phyloP scores from a whole-genome alignment of 2,329 filamentous ascomycete species.

The Phyllosticta citribraziliensis region DNA sequence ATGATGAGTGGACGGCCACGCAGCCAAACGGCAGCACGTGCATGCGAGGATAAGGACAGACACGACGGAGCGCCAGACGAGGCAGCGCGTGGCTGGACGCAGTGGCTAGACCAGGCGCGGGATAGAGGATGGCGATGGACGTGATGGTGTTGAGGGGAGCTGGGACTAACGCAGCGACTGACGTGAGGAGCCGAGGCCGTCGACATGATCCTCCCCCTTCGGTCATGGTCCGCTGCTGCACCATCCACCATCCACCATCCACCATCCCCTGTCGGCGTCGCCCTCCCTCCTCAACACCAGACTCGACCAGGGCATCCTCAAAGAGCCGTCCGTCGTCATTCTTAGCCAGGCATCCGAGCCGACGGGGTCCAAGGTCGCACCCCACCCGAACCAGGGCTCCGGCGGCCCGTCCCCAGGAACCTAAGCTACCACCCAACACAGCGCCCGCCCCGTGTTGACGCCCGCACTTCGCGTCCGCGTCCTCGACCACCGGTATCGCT shows the following conservation, averaged over 20 bases:
- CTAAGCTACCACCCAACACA: not conserved
- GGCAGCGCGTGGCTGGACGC: not conserved
- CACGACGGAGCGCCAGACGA: not conserved
- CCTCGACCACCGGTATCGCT: constrained; percentile 3
- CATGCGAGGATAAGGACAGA: not conserved
- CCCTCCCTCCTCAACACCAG: not conserved
- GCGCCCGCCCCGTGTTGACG: not conserved
- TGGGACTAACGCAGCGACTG: not conserved
- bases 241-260: not conserved
- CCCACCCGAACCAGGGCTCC: not conserved
- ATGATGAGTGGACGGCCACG: not conserved
- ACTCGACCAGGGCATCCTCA: not conserved
- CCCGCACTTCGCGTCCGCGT: not conserved
- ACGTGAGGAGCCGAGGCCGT: not conserved
- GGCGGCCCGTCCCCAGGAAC: not conserved
- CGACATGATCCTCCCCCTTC: not conserved
- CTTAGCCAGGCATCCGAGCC: not conserved
- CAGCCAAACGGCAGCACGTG: not conserved
- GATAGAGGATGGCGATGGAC: not conserved
- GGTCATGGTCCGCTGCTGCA: not conserved
- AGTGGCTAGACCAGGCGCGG: not conserved
- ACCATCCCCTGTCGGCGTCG: not conserved
- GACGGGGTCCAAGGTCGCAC: not conserved
- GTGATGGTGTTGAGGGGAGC: not conserved
- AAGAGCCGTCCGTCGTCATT: not conserved